Evolutionary conservation across 2,329 filamentous ascomycete species (phyloP), one percentile per base, ranked within the genome.

Genomic region (Claviceps africana): DNA sequence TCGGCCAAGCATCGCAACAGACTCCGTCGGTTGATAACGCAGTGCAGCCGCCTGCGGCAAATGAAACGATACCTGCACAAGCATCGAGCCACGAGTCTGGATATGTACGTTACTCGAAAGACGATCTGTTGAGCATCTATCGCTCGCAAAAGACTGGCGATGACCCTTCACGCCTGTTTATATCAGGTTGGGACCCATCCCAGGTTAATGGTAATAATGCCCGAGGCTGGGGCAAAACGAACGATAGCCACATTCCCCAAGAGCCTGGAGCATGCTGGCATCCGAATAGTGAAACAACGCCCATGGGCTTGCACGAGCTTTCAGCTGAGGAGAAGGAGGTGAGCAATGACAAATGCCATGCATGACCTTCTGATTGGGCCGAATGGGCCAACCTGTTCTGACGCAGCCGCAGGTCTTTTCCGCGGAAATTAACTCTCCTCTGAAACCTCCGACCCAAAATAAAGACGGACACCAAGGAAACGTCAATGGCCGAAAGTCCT

Each of bases 181-280:
- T 85, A 60, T 75, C 81, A 52, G 82, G 82, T 55, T 96, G 89
- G 89, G 83, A 88, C 65, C 87, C 89, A 30, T 79, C 82, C 54
- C 77, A 82, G 49, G 71, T 81, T 42, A 89, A 88, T 59, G 82
- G 83, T 64, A 61, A 75, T 67, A 61, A 72, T 58, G 60, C 79
- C 67, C 69, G 82, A 65, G 78, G 79, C 51, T 95, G 88, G 88
- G 86, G 86, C 50, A 88, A 90, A 66, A 77, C 75, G 59, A 78
- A 79, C 54, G 89, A 96, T 57, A 78, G 77, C 54, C 85, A 88
- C 56, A 73, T 77, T 56, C 82, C 82, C 54, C 81, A 86, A 62
- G 89, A 91, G 45, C 87, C 90, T n/a, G 88, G 93, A 56, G 80
- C 91, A 43, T 97, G 90, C 67, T 98, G 91, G 93, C 87, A 95